Base-by-base conservation (phyloP, 2,329 filamentous ascomycete species). In the Pezicula neosporulosa region DNA sequence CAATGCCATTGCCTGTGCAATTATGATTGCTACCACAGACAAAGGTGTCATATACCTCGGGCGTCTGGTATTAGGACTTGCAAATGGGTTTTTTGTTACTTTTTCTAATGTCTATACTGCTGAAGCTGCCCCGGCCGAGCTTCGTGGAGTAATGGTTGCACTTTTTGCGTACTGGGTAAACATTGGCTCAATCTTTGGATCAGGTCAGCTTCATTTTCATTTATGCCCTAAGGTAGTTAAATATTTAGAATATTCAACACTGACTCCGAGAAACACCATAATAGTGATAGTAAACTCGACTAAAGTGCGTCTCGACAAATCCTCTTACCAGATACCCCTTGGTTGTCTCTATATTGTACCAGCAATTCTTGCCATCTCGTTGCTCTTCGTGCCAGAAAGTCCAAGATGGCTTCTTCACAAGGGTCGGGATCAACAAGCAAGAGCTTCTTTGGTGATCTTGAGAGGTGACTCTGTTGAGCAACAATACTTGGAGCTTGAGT, bases 91-190 rank as follows among this genome's bases (percentile, higher is more conserved):
- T 44, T 61, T 76, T 12, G 72, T 76, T 2, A 76, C 73, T 1
- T 77, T 76, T 44, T 73, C 72, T 2, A 76, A 75, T 52, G 71
- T 75, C 19, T 77, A 76, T 54, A 74, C 71, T 3, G 71, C 74
- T 7, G 77, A 80, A 56, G 71, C 67, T 1, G 65, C 74, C 2
- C 74, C 74, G 0, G 68, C 72, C 1, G 74, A 77, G 54, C 63
- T 75, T 28, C 67, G 76, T 9, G 73, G 74, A 28, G 68, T 78
- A 3, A 73, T 74, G 60, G 72, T 75, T 2, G 70, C 71, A 0
- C 55, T 80, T 12, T 77, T 78, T 52, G 72, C 71, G 0, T 73
- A 74, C 53, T 77, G 73, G 68, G 74, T 77, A 12, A 76, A 73
- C 49, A 68, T 77, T 38, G 74, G 75, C 8, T 71, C 68, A 50